Evolutionary conservation across 1,139 yeast genomes (phyloP).

Genomic region (Taiozyma sp.): DNA sequence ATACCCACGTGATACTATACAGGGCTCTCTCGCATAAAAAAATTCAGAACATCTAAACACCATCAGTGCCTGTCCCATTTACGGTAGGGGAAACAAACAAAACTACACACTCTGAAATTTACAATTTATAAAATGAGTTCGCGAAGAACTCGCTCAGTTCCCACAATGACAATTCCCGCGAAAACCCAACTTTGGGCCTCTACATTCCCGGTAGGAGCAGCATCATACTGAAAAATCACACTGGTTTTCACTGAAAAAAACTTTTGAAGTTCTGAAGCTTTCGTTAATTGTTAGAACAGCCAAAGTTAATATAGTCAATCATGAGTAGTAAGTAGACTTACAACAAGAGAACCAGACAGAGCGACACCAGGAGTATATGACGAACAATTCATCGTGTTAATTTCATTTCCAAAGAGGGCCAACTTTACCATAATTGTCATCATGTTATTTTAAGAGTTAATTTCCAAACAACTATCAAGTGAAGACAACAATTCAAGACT

Average conservation of each 20-base stretch:
- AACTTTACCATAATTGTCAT: neutral
- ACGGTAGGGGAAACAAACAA: neutral
- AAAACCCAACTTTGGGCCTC: neutral
- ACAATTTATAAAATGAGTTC: neutral
- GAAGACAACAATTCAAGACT: neutral
- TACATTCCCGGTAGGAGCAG: neutral
- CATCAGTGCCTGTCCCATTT: neutral
- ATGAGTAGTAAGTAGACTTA: constrained; percentile 25
- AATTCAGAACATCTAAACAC: constrained; percentile 7
- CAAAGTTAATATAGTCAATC: constrained; percentile 12
- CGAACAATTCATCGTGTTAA: neutral
- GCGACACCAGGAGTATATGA: neutral
- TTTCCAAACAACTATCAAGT: neutral
- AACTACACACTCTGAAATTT: neutral
- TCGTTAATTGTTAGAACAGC: neutral
- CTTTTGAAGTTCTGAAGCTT: neutral
- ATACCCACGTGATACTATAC: neutral
- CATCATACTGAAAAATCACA: neutral
- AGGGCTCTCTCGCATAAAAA: neutral
- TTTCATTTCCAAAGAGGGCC: neutral
- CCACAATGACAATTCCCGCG: constrained; percentile 3
- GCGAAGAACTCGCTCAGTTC: neutral
- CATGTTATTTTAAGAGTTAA: neutral
- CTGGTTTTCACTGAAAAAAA: neutral
- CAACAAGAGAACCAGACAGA: neutral